These are phyloP conservation scores for Boletellus deceptivus DNA, from an alignment of 1,284 basidiomycete genomes.

Conservation along the genomic window DNA sequence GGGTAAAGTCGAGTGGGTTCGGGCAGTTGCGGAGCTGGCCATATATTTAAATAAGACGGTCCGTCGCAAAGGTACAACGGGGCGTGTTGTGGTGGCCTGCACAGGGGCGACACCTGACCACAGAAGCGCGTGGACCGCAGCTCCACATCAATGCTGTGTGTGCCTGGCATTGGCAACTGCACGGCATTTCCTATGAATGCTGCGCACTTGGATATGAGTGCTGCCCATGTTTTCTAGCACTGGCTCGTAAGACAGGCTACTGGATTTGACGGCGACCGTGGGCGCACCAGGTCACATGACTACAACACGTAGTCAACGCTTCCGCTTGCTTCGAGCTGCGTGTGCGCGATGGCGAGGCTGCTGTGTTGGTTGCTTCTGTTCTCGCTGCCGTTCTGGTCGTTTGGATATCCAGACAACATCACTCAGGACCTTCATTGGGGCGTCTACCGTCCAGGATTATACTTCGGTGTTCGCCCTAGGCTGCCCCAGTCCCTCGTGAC, in stretches of 20 bases:
- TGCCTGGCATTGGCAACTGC: too few species aligned
- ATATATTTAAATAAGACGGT: too few species aligned
- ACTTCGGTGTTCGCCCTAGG: conserved; percentile 86
- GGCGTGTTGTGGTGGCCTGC: too few species aligned
- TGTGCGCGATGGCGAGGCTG: background rate
- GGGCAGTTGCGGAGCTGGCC: background rate
- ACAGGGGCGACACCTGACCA: too few species aligned
- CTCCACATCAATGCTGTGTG: too few species aligned
- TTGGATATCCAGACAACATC: conserved; percentile 32
- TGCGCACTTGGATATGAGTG: too few species aligned
- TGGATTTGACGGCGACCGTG: too few species aligned
- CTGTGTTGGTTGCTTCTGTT: conserved; percentile 32
- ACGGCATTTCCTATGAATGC: too few species aligned
- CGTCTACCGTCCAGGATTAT: conserved; percentile 86
- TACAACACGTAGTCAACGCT: background rate
- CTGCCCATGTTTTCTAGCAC: too few species aligned
- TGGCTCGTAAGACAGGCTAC: too few species aligned
- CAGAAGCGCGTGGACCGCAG: too few species aligned
- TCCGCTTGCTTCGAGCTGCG: background rate
- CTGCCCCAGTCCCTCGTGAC: conserved; percentile 86
- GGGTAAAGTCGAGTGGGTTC: background rate
- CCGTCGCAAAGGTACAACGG: too few species aligned
- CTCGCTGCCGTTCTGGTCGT: conserved; percentile 16
- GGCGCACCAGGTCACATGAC: conserved; percentile 9
- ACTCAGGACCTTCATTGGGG: conserved; percentile 85